These are phyloP conservation scores for Endocladia muricata DNA, from an alignment of 31 red algal species.

Conservation along the genomic window DNA sequence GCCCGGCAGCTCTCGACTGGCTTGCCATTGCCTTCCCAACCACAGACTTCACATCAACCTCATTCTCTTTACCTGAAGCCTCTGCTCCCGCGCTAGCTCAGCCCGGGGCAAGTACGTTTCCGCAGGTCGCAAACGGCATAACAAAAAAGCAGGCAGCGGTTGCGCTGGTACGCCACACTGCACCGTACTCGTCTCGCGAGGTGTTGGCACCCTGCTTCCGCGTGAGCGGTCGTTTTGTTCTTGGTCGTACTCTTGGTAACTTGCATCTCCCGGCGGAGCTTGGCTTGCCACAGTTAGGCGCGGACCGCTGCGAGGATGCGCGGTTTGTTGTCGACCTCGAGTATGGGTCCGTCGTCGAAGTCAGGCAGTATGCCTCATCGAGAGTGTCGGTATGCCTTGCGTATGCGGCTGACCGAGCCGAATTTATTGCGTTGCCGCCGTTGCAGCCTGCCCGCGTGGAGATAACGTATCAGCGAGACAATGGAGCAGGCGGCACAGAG, in stretches of 20 bases:
- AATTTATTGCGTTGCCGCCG: conserved; percentile 29
- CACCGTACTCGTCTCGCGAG: conserved; percentile 27
- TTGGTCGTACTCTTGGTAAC: conserved; percentile 26
- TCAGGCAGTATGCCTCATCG: conserved; percentile 28
- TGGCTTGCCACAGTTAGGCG: conserved; percentile 13
- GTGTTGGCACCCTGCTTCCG: conserved; percentile 50
- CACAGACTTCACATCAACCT: neutral
- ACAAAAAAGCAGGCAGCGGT: conserved; percentile 25
- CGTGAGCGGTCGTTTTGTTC: conserved; percentile 17
- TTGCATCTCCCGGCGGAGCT: conserved; percentile 33
- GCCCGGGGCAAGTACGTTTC: neutral
- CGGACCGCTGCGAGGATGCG: conserved; percentile 36
- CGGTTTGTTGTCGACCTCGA: conserved; percentile 42
- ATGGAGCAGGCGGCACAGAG: neutral
- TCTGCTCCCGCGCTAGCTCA: neutral
- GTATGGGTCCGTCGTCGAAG: conserved; percentile 31
- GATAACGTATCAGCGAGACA: conserved; percentile 22
- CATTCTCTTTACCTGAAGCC: neutral
- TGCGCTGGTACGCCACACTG: conserved; percentile 22
- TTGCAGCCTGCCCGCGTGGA: conserved; percentile 30
- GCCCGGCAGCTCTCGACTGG: conserved; percentile 39
- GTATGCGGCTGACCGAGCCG: conserved; percentile 10
- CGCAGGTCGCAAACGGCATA: neutral
- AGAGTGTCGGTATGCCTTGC: conserved; percentile 33
- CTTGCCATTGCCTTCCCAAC: conserved; percentile 43